Conservation (phyloP, 768 basidiomycete genomes). For the Phylloporus sp. region DNA sequence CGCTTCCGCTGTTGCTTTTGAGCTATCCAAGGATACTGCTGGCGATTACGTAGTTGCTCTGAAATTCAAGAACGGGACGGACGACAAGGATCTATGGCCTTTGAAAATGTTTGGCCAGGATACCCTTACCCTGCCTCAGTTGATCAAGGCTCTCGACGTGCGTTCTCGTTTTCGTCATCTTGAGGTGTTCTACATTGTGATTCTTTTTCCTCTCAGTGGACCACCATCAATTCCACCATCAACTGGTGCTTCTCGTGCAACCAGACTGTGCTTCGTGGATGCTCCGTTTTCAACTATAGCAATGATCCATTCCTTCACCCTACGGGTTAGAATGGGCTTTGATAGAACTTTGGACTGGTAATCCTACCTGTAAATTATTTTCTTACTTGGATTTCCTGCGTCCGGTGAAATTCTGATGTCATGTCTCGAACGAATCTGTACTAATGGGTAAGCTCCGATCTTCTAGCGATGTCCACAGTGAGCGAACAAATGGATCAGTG, state of each 20-base stretch:
- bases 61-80: constrained; percentile 80
- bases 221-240: constrained; percentile 26
- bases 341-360: background rate
- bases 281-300: constrained; percentile 28
- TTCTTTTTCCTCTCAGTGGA: constrained; percentile 12
- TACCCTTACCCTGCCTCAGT: constrained; percentile 14
- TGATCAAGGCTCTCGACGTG: constrained; percentile 20
- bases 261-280: constrained; percentile 28
- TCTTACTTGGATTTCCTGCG: background rate
- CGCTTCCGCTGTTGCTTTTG: constrained; percentile 63
- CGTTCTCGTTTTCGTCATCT: background rate
- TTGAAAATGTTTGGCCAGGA: constrained; percentile 61
- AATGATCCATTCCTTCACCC: constrained; percentile 23
- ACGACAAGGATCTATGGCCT: constrained; percentile 47
- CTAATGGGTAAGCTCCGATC: no score
- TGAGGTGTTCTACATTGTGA: background rate
- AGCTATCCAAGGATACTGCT: background rate
- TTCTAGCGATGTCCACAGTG: no score
- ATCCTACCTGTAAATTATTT: background rate
- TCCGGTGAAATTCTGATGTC: no score
- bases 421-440: no score
- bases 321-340: background rate
- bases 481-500: no score
- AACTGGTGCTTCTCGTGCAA: constrained; percentile 35
- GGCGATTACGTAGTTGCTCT: constrained; percentile 62